Evolutionary conservation across 2,329 filamentous ascomycete genomes (phyloP).

Genomic region (Chaetomiaceae sp.): DNA sequence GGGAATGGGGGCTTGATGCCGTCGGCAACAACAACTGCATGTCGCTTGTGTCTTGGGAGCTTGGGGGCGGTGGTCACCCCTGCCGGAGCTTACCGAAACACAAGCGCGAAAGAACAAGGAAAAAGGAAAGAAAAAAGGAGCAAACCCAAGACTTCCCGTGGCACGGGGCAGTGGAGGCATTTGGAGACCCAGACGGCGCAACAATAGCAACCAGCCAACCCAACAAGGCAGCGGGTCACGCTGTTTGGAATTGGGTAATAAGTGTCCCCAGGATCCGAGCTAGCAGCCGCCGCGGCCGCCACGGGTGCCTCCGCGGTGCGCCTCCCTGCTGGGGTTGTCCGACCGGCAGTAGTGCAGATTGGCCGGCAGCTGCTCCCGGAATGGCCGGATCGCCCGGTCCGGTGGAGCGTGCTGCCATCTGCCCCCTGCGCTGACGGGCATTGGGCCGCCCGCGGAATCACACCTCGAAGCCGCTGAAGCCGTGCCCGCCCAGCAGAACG

Average conservation of each 20-base stretch:
- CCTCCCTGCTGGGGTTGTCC: no score
- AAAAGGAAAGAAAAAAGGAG: no score
- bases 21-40: not conserved
- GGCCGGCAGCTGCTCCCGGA: constrained; percentile 19
- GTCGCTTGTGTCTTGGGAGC: no score
- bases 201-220: not conserved
- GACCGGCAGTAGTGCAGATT: no score
- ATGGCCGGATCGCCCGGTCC: constrained; percentile 22
- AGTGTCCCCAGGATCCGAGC: not conserved
- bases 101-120: not conserved
- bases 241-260: not conserved
- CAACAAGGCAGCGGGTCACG: not conserved
- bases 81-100: not conserved
- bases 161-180: not conserved
- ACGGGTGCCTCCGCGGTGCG: no score
- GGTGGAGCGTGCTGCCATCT: constrained; percentile 12
- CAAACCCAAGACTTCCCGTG: not conserved
- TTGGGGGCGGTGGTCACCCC: not conserved
- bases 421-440: constrained; percentile 15
- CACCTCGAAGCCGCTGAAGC: not conserved
- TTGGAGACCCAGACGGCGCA: not conserved
- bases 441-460: constrained; percentile 15
- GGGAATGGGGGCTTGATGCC: not conserved
- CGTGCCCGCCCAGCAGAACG: constrained; percentile 1
- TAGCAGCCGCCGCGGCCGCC: not conserved